phyloP scores from a whole-genome alignment of 371 early-diverging fungal species.

The Mucor piriformis region DNA sequence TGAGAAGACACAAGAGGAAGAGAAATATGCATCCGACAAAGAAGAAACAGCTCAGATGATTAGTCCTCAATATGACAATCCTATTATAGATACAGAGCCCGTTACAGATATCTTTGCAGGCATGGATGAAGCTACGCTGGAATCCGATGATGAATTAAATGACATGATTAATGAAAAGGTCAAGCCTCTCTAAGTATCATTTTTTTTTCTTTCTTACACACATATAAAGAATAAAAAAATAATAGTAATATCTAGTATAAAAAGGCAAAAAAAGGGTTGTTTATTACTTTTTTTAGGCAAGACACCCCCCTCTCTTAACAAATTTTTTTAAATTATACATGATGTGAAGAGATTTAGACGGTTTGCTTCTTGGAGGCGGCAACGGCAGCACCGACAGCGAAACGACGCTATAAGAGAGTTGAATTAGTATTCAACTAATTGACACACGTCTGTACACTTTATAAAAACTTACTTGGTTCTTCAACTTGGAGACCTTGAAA shows the following conservation, averaged over 20 bases:
- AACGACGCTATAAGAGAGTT: slow-evolving; percentile 41
- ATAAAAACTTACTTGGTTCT: slow-evolving; percentile 66
- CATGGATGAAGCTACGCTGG: background rate
- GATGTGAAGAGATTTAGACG: slow-evolving; percentile 34
- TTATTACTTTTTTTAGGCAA: background rate
- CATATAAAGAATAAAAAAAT: background rate
- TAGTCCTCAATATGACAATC: background rate
- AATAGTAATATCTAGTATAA: background rate
- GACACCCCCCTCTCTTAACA: background rate
- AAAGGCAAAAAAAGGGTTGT: background rate
- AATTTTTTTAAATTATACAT: slow-evolving; percentile 14
- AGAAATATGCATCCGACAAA: background rate
- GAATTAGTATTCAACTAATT: background rate
- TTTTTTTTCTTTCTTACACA: background rate
- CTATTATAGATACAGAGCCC: background rate
- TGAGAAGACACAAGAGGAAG: slow-evolving; percentile 6
- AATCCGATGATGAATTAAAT: no score
- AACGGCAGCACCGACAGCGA: slow-evolving; percentile 38
- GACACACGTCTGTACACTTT: background rate
- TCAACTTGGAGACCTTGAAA: slow-evolving; percentile 90
- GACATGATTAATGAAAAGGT: background rate
- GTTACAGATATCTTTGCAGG: background rate
- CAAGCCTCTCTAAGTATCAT: background rate
- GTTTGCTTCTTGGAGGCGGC: slow-evolving; percentile 51
- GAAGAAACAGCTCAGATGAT: background rate